Evolutionary conservation across 2,329 filamentous ascomycete genomes (phyloP).

Genomic region (Diplodia intermedia): DNA sequence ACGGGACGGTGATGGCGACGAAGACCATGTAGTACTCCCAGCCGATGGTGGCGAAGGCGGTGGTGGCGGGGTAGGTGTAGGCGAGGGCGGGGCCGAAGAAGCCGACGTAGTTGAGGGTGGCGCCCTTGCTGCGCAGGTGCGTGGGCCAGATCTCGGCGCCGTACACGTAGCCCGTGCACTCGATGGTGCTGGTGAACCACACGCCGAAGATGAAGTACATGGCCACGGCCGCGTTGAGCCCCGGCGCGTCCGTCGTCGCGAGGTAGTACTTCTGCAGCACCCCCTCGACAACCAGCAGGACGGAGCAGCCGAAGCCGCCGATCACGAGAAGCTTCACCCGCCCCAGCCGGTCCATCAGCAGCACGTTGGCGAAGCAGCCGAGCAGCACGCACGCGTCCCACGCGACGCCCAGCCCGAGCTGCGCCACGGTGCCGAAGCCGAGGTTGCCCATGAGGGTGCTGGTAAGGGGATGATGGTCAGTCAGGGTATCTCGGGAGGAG

Average conservation of each 20-base stretch:
- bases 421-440: constrained; percentile 40
- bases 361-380: constrained; percentile 41
- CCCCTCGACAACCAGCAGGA: constrained; percentile 38
- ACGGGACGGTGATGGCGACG: constrained; percentile 39
- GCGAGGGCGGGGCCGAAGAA: constrained; percentile 41
- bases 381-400: constrained; percentile 41
- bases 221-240: constrained; percentile 38
- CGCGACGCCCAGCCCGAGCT: constrained; percentile 42
- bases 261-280: constrained; percentile 39
- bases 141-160: constrained; percentile 48
- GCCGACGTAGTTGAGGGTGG: constrained; percentile 35
- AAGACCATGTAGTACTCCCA: constrained; percentile 46
- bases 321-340: constrained; percentile 38
- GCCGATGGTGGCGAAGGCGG: constrained; percentile 40
- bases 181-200: constrained; percentile 41
- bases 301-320: constrained; percentile 37
- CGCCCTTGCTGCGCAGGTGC: constrained; percentile 40
- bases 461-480: no score
- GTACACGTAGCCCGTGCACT: constrained; percentile 44
- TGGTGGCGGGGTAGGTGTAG: constrained; percentile 34
- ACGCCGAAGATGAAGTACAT: constrained; percentile 33
- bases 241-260: constrained; percentile 35
- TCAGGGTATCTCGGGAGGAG: no score
- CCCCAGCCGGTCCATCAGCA: constrained; percentile 42
- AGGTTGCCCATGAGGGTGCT: constrained; percentile 43